These are phyloP conservation scores for Dichotomocladium elegans DNA, from an alignment of 371 early-diverging fungal species.

Conservation along the genomic window DNA sequence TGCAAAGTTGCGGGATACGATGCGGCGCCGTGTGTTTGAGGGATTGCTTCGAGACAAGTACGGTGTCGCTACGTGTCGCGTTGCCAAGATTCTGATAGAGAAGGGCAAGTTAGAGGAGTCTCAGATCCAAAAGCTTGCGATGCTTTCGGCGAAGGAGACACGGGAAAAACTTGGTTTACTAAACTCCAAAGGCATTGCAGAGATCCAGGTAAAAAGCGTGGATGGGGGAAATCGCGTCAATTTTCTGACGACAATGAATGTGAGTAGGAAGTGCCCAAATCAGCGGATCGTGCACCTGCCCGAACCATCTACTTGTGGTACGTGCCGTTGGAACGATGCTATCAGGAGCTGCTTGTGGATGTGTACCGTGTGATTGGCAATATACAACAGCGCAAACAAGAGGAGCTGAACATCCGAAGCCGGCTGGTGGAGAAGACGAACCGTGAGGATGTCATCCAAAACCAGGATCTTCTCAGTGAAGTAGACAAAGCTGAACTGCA, in stretches of 20 bases:
- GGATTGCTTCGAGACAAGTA: constrained; percentile 66
- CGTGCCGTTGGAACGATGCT: constrained; percentile 62
- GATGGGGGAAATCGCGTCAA: too few species aligned
- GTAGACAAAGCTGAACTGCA: constrained; percentile 56
- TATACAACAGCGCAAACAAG: constrained; percentile 61
- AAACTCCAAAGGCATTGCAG: constrained; percentile 66
- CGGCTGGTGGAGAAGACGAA: constrained; percentile 72
- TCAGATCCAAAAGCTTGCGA: constrained; percentile 72
- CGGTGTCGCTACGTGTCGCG: constrained; percentile 70
- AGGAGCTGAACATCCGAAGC: constrained; percentile 55
- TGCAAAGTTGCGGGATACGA: constrained; percentile 48
- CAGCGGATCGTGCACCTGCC: constrained; percentile 82
- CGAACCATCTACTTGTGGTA: constrained; percentile 85
- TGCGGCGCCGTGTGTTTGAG: constrained; percentile 66
- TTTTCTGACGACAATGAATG: not conserved
- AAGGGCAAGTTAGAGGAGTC: constrained; percentile 86
- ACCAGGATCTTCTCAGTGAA: constrained; percentile 54
- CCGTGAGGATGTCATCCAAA: constrained; percentile 70
- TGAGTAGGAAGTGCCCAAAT: constrained; percentile 77
- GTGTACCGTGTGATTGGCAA: constrained; percentile 66
- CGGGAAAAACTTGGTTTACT: constrained; percentile 69
- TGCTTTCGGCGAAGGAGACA: constrained; percentile 71
- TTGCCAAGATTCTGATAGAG: constrained; percentile 70
- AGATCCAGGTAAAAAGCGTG: constrained; percentile 55
- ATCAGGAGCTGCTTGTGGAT: constrained; percentile 55